Evolutionary conservation across 2,329 filamentous ascomycete species (phyloP), one percentile per base, ranked within the genome.

Genomic region (Ceratocystis eucalypticola): DNA sequence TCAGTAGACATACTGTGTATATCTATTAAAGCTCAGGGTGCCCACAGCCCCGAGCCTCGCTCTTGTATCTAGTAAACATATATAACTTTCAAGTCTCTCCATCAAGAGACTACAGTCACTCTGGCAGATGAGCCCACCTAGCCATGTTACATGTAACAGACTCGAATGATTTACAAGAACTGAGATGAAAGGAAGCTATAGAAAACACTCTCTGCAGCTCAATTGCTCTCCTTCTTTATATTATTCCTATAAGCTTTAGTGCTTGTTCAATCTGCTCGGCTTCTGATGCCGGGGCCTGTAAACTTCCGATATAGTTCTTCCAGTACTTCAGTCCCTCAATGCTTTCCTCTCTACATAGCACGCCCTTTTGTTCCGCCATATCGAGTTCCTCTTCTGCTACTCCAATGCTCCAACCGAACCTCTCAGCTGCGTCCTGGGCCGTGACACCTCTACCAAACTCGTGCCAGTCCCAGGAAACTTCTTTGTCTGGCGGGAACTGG

Each of bases 321-420:
- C 94, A 99, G 75, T 96, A 99, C 72, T 88, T 88, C 61, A 96
- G 79, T 0, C 94, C 94, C 74, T 96, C 92, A 15, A 97, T 84
- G 3, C 91, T 88, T 72, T 96, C 92, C 74, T 99, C 94, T 61
- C 94, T 86, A 74, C 93, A 97, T 22, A 99, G 74, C 2, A 86
- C 84, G 0, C 94, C 94, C 66, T 83, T 85, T 74, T 97, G 93
- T 75, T 99, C 94, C 0, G 92, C 92, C 93, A 99, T 96, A 74
- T 96, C 89, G 12, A 99, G 80, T 76, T 99, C 94, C 74, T 97
- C 94, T 68, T 88, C 89, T 1, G 94, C 94, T 25, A 99, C 93
- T 7, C 94, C 94, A 6, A 99, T 88, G 74, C 94, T 97, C 94
- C 94, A 99, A 5, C 92, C 90, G 75, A 99, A 99, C 62, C 85